These are phyloP conservation scores for Hypoxylon perforatum DNA, from an alignment of 495 filamentous ascomycete species.

Conservation along the genomic window DNA sequence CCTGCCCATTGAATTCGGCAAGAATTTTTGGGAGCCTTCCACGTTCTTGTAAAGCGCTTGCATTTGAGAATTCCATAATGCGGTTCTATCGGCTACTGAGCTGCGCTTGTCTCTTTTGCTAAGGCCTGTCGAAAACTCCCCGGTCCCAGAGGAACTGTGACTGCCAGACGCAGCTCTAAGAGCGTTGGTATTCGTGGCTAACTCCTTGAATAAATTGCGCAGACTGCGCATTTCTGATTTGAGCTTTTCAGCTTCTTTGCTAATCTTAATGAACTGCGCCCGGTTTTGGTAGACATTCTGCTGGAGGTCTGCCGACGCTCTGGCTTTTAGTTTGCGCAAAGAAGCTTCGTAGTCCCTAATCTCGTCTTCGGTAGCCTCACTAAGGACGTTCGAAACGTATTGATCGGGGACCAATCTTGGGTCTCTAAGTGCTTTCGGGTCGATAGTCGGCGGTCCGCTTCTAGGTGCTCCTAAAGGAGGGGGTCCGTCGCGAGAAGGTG, in stretches of 20 bases:
- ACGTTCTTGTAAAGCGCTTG: conserved; percentile 92
- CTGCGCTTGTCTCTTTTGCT: conserved; percentile 76
- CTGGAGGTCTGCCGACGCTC: conserved; percentile 89
- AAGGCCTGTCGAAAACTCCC: conserved; percentile 59
- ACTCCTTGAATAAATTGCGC: conserved; percentile 86
- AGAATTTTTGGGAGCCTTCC: conserved; percentile 95
- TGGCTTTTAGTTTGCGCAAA: conserved; percentile 80
- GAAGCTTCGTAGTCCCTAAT: conserved; percentile 84
- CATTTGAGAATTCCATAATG: conserved; percentile 91
- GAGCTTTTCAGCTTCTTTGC: conserved; percentile 97
- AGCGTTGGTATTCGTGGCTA: conserved; percentile 77
- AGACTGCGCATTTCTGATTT: conserved; percentile 96
- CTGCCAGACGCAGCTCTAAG: conserved; percentile 74
- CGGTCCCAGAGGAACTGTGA: conserved; percentile 34
- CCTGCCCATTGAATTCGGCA: conserved; percentile 88
- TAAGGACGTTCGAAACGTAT: conserved; percentile 83
- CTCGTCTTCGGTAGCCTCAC: conserved; percentile 93
- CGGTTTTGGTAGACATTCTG: conserved; percentile 98
- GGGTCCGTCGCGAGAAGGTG: conserved; percentile 60
- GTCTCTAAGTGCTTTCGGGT: conserved; percentile 80
- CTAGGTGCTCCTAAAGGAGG: conserved; percentile 30
- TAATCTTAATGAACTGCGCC: conserved; percentile 98
- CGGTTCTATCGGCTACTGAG: conserved; percentile 94
- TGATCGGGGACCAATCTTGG: conserved; percentile 78
- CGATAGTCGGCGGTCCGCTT: conserved; percentile 62